Base-by-base conservation (phyloP, 2,329 filamentous ascomycete genomes). In the Apiospora aurea region DNA sequence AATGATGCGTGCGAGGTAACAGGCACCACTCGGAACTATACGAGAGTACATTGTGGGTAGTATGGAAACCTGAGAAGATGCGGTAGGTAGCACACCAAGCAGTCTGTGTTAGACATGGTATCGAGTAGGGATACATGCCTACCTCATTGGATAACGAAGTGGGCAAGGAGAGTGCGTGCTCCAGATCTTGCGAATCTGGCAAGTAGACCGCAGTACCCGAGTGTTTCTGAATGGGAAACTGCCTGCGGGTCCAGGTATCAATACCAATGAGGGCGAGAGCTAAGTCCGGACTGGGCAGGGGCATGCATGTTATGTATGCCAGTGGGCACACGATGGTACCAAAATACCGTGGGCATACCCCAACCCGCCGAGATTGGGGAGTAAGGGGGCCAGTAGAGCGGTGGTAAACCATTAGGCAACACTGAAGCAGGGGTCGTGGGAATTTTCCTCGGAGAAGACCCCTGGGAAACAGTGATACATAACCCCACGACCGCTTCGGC, bases 131-230 rank as follows among this genome's bases (percentile, higher is more conserved):
- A 61, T 38, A 61, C 18, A 26, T 26, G 26, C 26, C 51, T 21
- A 38, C 18, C 29, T 29, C n/a, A 64, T 64, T 38, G 57, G 29
- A 64, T 64, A 21, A 57, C 16, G 11, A 64, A 41, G 5, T 38
- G 29, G 29, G 8, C 18, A 26, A 38, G 26, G 53, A 61, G 53
- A 61, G 53, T 61, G 26, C 16, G 53, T 34, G 53, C 34, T 26
- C 53, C 34, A 26, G 13, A 61, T 38, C 16, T 18, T 26, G 16
- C 14, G 26, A 61, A 61, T 26, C 53, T 16, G 16, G 26, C 53
- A 61, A 21, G 53, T 61, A 61, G 53, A 61, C 29, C 53, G 8
- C 53, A 21, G 53, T 61, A 61, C 29, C 53, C 51, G 51, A 57
- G 51, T 53, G 24, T 53, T 53, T 61, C 53, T 49, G 47, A 38